Evolutionary conservation across 331 rosid species (phyloP).

Genomic region (Erythrophleum ivorense): DNA sequence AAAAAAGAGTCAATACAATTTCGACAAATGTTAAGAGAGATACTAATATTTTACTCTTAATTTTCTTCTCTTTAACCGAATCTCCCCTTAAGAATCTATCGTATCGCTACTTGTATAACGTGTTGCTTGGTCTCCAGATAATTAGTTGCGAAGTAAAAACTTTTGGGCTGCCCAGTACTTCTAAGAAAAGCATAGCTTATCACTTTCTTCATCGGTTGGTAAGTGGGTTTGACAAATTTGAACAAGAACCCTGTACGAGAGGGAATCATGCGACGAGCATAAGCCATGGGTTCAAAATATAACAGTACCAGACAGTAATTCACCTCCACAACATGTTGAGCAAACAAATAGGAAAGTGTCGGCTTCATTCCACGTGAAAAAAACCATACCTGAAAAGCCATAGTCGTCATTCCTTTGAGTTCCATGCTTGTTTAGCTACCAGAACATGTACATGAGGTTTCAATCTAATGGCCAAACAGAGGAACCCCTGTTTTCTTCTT

Average conservation of each 20-base stretch:
- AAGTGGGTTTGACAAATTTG: constrained; percentile 31
- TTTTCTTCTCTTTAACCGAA: too few relatives aligned
- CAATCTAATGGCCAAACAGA: constrained; percentile 40
- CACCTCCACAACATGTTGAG: background rate
- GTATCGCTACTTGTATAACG: background rate
- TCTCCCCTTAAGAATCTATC: background rate
- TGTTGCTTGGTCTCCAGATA: constrained; percentile 33
- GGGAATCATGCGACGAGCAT: background rate
- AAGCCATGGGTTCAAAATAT: background rate
- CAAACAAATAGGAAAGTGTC: constrained; percentile 3
- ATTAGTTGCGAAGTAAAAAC: constrained; percentile 34
- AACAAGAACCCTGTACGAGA: background rate
- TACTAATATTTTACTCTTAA: too few relatives aligned
- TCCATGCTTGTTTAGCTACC: background rate
- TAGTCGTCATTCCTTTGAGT: background rate
- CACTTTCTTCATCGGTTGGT: constrained; percentile 33
- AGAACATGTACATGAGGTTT: constrained; percentile 1
- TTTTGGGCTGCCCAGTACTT: constrained; percentile 19
- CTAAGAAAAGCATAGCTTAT: constrained; percentile 21
- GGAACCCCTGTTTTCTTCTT: constrained; percentile 30
- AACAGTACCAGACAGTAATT: background rate
- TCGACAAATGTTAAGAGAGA: too few relatives aligned
- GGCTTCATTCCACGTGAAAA: background rate
- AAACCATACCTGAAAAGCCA: background rate
- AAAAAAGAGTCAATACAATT: too few relatives aligned